Evolutionary conservation across 768 basidiomycete species (phyloP), one percentile per base, ranked within the genome.

Genomic region (Calocybe indica): DNA sequence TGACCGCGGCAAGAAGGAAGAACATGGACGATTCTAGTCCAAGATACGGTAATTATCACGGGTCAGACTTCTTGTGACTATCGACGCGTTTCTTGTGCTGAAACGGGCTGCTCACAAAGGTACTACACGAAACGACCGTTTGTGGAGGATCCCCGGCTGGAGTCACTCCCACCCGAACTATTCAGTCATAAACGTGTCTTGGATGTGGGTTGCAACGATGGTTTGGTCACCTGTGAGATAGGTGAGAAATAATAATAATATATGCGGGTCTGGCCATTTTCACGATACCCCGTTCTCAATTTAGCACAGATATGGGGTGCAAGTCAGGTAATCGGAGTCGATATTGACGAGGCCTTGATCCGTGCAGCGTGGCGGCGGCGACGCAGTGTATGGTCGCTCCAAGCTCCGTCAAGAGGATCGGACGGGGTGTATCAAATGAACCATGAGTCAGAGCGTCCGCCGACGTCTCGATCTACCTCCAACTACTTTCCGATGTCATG

Each of bases 121-220:
- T 92, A 90, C 58, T 92, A 92, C 67, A 67, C 73, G n/a, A 89
- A 87, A 64, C 77, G 88, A 5, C 82, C 80, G 0, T 71, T 68
- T 14, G 57, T 71, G 1, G 65, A 65, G 32, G 88, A 93, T 60
- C 74, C 78, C 0, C 78, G 92, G 11, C 72, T 95, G 2, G 69
- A 74, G 0, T 65, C 83, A 12, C 66, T 95, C 1, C 82, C 83
- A 0, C 36, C 62, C 3, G 54, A 62, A 1, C 66, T 85, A 32
- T 82, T 92, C 55, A 28, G 49, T 3, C 74, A 64, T 10, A 77
- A 78, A 49, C 67, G 71, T 40, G 83, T 93, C 2, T 73, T 95
- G 8, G 92, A 95, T 63, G 66, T 94, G 0, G 92, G 92, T 1
- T 90, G 88, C 60, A 95, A 94, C 61, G 83, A 89, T 58, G 92